Evolutionary conservation across 805 yeast species (phyloP), one percentile per base, ranked within the genome.

Genomic region (Brettanomyces naardenensis): DNA sequence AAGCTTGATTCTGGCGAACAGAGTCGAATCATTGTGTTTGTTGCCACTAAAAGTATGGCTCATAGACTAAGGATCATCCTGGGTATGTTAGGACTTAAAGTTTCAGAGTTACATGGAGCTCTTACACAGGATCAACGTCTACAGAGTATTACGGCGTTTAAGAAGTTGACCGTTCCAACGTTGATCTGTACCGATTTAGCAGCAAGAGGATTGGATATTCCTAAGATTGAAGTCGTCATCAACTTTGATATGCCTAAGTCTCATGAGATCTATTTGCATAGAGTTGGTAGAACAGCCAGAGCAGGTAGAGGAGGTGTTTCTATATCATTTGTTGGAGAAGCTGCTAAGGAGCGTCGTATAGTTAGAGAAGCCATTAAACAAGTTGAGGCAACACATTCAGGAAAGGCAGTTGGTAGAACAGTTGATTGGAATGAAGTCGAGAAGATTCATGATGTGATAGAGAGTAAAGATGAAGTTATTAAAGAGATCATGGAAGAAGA

Each of bases 201-300:
- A 2, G 90, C 98, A 21, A 84, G 99, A 76, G 99, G 99, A 72
- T 73, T 92, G 57, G 99, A 92, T 82, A 92, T 92, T 54, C 97
- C 97, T 44, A 90, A 90, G 63, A 89, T 92, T 58, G 97, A 89
- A 59, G 78, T 82, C 42, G 99, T 92, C 33, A 74, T 92, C 54
- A 92, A 92, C 63, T 92, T 71, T 60, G 98, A 92, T 56, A 86
- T 92, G 94, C 98, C 98, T 36, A 85, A 86, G 59, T 70, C 84
- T 22, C 80, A 84, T 53, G 98, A 92, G 47, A 74, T 90, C 28
- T 92, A 92, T 60, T 68, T 92, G 52, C 98, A 92, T 65, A 83
- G 98, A 69, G 96, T 92, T 43, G 98, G 98, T 64, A 85, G 98
- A 73, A 92, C 97, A 39, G 99, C 99, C 7, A 86, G 99, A 75